A percentile compares a stretch with the other conserved stretches of the same genome.
Evolutionary conservation across 495 filamentous ascomycete genomes (phyloP).

Genomic region (Apodospora peruviana): DNA sequence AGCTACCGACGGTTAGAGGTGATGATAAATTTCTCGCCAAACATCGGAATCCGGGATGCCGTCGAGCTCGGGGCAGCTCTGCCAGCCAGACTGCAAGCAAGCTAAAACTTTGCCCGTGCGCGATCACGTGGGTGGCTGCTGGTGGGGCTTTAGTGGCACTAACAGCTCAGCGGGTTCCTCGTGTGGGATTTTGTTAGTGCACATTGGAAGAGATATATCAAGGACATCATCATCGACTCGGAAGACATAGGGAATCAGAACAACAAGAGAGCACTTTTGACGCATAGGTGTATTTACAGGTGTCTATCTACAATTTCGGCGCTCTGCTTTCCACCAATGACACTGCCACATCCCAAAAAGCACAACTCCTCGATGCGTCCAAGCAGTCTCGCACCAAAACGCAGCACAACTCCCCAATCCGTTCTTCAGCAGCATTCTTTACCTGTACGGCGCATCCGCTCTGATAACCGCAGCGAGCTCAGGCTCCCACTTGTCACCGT

Average conservation of each 20-base stretch:
- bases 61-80: slow-evolving; percentile 14
- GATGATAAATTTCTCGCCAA: slow-evolving; percentile 44
- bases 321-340: not conserved
- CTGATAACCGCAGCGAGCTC: slow-evolving; percentile 87
- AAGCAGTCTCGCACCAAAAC: too few relatives aligned
- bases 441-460: slow-evolving; percentile 86
- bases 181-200: too few relatives aligned
- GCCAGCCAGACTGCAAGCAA: slow-evolving; percentile 1
- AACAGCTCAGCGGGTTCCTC: not conserved
- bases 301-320: slow-evolving; percentile 23
- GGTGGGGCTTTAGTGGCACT: not conserved
- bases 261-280: not conserved
- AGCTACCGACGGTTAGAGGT: slow-evolving; percentile 12
- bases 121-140: slow-evolving; percentile 6
- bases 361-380: not conserved
- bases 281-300: not conserved
- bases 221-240: not conserved
- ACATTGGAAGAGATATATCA: not conserved
- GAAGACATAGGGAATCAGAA: not conserved
- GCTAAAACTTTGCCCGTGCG: slow-evolving; percentile 10
- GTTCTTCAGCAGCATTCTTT: slow-evolving; percentile 20
- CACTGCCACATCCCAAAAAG: not conserved
- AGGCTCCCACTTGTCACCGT: slow-evolving; percentile 97
- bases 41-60: slow-evolving; percentile 13
- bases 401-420: slow-evolving; percentile 3